Conservation (phyloP, 2,329 filamentous ascomycete genomes). For the Colletotrichum graminicola region DNA sequence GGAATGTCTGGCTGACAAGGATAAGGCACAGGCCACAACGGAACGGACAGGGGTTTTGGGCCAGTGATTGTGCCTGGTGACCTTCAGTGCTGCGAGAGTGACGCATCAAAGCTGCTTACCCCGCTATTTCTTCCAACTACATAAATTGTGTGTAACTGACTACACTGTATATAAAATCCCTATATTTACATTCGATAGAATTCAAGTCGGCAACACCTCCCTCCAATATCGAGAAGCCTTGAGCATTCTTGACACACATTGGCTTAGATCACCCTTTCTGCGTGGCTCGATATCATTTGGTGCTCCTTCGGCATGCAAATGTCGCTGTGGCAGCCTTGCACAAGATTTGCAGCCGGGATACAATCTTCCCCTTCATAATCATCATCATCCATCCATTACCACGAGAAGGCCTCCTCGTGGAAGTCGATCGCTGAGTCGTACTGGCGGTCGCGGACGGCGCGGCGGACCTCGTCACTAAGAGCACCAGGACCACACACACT, state of each 20-base stretch:
- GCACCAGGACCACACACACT: slow-evolving; percentile 80
- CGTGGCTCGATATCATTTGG: not conserved
- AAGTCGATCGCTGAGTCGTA: slow-evolving; percentile 79
- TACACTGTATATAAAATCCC: slow-evolving; percentile 22
- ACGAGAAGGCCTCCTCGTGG: slow-evolving; percentile 81
- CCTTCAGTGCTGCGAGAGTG: slow-evolving; percentile 9
- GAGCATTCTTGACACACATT: not conserved
- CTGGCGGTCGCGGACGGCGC: slow-evolving; percentile 74
- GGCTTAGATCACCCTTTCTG: not conserved
- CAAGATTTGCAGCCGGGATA: no score
- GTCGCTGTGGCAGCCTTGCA: not conserved
- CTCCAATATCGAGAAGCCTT: not conserved
- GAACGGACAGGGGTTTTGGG: not conserved
- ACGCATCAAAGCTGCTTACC: slow-evolving; percentile 10
- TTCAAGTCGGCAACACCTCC: not conserved
- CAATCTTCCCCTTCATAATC: not conserved
- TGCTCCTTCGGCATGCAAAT: not conserved
- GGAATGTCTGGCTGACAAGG: slow-evolving; percentile 11
- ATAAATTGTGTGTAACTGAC: not conserved
- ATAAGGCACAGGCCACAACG: not conserved
- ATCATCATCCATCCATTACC: slow-evolving; percentile 52
- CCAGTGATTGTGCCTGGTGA: not conserved
- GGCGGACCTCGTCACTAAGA: slow-evolving; percentile 80
- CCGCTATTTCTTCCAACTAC: slow-evolving; percentile 16
- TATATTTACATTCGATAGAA: slow-evolving; percentile 31